These are phyloP conservation scores for Coemansia sp. DNA, from an alignment of 192 early-diverging fungal species.

Conservation along the genomic window DNA sequence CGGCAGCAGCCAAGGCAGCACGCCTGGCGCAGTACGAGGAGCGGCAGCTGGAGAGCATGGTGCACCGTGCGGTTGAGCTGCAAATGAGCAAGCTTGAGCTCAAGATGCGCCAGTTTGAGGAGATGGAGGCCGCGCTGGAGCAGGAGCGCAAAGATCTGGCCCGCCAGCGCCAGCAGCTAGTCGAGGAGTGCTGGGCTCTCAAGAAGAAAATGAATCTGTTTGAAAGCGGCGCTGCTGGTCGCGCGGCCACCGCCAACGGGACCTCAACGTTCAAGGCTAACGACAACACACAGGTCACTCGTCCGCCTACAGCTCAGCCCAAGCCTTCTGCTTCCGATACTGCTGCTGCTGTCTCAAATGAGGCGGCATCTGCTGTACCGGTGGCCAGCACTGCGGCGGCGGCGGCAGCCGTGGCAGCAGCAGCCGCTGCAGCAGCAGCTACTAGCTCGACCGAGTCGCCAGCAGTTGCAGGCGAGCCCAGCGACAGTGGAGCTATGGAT, in stretches of 20 bases:
- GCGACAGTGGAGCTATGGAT: conserved; percentile 6
- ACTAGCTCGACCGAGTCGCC: background rate
- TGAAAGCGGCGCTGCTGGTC: conserved; percentile 34
- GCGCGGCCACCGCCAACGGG: conserved; percentile 17
- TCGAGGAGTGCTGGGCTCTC: conserved; percentile 51
- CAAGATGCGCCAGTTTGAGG: conserved; percentile 92
- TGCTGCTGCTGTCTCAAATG: background rate
- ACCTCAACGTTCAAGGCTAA: conserved; percentile 33
- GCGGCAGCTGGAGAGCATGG: conserved; percentile 76
- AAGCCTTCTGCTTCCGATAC: background rate
- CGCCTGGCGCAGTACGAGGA: conserved; percentile 81
- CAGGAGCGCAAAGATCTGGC: conserved; percentile 82
- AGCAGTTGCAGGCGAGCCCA: background rate
- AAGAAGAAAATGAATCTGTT: conserved; percentile 52
- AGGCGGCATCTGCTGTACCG: background rate
- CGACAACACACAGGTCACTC: conserved; percentile 33
- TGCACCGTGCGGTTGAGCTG: conserved; percentile 77
- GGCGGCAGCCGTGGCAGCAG: background rate
- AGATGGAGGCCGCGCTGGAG: conserved; percentile 84
- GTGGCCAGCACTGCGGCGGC: background rate
- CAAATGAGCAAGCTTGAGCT: conserved; percentile 88
- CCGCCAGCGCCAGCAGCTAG: conserved; percentile 44
- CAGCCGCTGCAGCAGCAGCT: conserved; percentile 1
- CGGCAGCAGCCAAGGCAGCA: conserved; percentile 89
- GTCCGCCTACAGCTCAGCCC: conserved; percentile 36